Conservation (phyloP, 805 yeast genomes). For the Candida stauntonica region DNA sequence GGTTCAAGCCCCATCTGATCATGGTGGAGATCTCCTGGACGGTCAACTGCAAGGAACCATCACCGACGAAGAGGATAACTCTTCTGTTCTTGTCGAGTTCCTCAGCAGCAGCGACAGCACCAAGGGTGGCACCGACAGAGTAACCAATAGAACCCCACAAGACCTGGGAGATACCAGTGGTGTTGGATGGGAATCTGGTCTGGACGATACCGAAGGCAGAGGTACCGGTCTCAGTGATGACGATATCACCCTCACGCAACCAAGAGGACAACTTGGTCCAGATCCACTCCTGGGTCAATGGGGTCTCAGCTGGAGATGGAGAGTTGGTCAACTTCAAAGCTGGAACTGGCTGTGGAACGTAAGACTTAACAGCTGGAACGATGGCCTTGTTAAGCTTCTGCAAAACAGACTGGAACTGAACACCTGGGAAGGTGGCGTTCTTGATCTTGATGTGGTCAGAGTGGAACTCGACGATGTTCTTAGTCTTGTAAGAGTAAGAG, state of each 20-base stretch:
- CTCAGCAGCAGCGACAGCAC: slow-evolving; percentile 65
- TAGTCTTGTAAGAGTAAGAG: slow-evolving; percentile 70
- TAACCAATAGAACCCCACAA: slow-evolving; percentile 76
- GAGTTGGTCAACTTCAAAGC: slow-evolving; percentile 41
- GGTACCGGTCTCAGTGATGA: slow-evolving; percentile 72
- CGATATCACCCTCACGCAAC: slow-evolving; percentile 62
- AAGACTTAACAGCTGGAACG: slow-evolving; percentile 35
- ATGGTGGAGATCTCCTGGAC: slow-evolving; percentile 70
- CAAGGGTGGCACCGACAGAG: slow-evolving; percentile 62
- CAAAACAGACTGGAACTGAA: slow-evolving; percentile 61
- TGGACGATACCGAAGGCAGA: slow-evolving; percentile 69
- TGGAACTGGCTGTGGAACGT: slow-evolving; percentile 55
- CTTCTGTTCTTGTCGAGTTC: slow-evolving; percentile 58
- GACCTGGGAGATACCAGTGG: slow-evolving; percentile 67
- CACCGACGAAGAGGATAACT: slow-evolving; percentile 67
- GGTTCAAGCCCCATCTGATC: slow-evolving; percentile 61
- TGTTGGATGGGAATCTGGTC: slow-evolving; percentile 57
- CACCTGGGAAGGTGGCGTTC: slow-evolving; percentile 66
- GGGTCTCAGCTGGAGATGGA: slow-evolving; percentile 40
- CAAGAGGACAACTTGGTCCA: slow-evolving; percentile 63
- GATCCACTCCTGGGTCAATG: slow-evolving; percentile 60
- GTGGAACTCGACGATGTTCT: slow-evolving; percentile 74
- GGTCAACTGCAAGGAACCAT: slow-evolving; percentile 71
- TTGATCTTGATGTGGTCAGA: slow-evolving; percentile 69
- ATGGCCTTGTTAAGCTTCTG: slow-evolving; percentile 38